Evolutionary conservation across 306 rosid genomes (phyloP).

Genomic region (Corylus avellana): DNA sequence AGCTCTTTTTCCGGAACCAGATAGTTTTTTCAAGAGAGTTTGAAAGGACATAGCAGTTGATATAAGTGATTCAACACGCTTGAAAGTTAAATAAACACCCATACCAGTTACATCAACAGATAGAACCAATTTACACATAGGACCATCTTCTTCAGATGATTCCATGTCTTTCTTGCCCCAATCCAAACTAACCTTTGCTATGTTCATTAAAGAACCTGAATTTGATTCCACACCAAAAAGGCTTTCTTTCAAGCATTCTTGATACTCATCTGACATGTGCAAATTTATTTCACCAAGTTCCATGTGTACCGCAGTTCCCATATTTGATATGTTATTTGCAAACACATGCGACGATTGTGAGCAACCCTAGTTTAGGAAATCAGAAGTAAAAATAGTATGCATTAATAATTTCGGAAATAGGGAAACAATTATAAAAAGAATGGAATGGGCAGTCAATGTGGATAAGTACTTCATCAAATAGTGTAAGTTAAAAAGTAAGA

Average conservation of each 20-base stretch:
- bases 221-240: slow-evolving; percentile 85
- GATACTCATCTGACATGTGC: slow-evolving; percentile 90
- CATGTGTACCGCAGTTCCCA: slow-evolving; percentile 74
- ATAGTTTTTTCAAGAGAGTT: slow-evolving; percentile 62
- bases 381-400: slow-evolving; percentile 21
- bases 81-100: slow-evolving; percentile 69
- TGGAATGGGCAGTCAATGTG: slow-evolving; percentile 7
- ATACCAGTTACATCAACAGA: slow-evolving; percentile 89
- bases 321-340: slow-evolving; percentile 83
- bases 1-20: slow-evolving; percentile 62
- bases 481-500: slow-evolving; percentile 5
- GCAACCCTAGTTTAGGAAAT: slow-evolving; percentile 69
- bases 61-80: slow-evolving; percentile 82
- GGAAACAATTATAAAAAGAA: slow-evolving; percentile 4
- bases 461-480: slow-evolving; percentile 16
- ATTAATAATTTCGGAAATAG: slow-evolving; percentile 22
- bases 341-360: slow-evolving; percentile 89
- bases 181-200: slow-evolving; percentile 88
- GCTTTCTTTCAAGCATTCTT: slow-evolving; percentile 84
- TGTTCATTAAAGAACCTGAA: slow-evolving; percentile 80
- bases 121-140: slow-evolving; percentile 63
- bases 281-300: slow-evolving; percentile 97
- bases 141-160: slow-evolving; percentile 68
- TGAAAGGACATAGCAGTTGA: slow-evolving; percentile 79
- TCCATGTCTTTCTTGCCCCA: slow-evolving; percentile 93